Evolutionary conservation across 2,329 filamentous ascomycete species (phyloP).

Genomic region (Microsporum audouinii): DNA sequence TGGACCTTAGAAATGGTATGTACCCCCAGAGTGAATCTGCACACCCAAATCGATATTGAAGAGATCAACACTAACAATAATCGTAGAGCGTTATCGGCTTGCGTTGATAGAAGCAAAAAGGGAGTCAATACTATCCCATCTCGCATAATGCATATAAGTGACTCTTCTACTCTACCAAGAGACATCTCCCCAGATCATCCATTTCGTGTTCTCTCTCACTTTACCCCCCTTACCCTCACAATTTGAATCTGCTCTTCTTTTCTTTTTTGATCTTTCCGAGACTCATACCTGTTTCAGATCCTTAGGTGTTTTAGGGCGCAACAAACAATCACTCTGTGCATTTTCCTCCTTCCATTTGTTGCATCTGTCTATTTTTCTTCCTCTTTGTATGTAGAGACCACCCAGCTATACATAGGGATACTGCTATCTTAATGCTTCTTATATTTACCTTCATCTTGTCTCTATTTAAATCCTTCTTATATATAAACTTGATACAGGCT

Average conservation of each 20-base stretch:
- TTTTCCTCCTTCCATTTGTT: background rate
- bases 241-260: background rate
- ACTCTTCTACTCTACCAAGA: background rate
- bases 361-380: background rate
- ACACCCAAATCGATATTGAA: background rate
- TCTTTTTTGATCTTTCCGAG: background rate
- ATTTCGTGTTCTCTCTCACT: background rate
- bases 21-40: constrained; percentile 5
- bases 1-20: constrained; percentile 93
- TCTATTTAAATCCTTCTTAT: background rate
- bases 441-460: background rate
- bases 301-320: constrained; percentile 5
- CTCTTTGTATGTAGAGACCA: background rate
- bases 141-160: background rate
- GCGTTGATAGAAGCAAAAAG: constrained; percentile 7
- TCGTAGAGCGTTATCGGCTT: constrained; percentile 14
- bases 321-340: background rate
- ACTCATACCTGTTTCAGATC: background rate
- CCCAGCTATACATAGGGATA: background rate
- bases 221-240: background rate
- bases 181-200: background rate
- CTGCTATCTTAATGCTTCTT: background rate
- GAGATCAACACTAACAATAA: background rate
- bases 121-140: background rate
- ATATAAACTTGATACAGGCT: background rate